phyloP scores from a whole-genome alignment of 768 basidiomycete species.

The Kwoniella dejecticola region DNA sequence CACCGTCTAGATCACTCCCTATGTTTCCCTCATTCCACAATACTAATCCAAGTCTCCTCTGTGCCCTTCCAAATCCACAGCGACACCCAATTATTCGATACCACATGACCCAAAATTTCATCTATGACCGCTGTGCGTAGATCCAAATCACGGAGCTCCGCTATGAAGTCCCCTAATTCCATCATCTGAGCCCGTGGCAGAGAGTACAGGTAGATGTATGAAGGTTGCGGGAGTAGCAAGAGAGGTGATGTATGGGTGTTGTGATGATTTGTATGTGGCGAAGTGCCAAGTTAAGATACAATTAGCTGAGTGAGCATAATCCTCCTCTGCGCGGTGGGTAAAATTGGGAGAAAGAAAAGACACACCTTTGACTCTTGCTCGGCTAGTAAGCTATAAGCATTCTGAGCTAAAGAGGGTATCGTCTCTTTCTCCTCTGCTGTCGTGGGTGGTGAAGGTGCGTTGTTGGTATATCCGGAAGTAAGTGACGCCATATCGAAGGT shows the following conservation, averaged over 20 bases:
- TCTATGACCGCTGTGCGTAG: constrained; percentile 27
- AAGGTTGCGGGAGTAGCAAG: no score
- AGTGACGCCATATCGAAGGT: not conserved
- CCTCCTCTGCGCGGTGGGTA: no score
- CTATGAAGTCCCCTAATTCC: constrained; percentile 31
- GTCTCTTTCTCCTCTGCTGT: constrained; percentile 10
- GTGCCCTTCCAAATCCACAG: constrained; percentile 19
- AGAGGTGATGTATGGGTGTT: no score
- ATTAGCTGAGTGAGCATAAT: no score
- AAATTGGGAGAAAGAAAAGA: no score
- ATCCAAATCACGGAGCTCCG: constrained; percentile 27
- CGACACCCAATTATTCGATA: constrained; percentile 20
- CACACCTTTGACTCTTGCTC: constrained; percentile 7
- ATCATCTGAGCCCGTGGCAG: constrained; percentile 15
- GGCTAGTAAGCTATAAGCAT: constrained; percentile 3
- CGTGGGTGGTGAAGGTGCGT: constrained; percentile 10
- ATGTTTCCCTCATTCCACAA: constrained; percentile 14
- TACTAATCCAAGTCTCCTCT: constrained; percentile 29
- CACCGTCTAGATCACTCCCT: no score
- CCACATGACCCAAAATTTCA: constrained; percentile 26
- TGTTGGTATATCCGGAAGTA: not conserved
- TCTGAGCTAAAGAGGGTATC: constrained; percentile 3
- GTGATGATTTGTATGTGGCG: no score
- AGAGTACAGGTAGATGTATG: no score
- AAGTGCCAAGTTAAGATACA: no score